Conservation (phyloP, 2,329 filamentous ascomycete species). For the Akanthomyces lecanii region DNA sequence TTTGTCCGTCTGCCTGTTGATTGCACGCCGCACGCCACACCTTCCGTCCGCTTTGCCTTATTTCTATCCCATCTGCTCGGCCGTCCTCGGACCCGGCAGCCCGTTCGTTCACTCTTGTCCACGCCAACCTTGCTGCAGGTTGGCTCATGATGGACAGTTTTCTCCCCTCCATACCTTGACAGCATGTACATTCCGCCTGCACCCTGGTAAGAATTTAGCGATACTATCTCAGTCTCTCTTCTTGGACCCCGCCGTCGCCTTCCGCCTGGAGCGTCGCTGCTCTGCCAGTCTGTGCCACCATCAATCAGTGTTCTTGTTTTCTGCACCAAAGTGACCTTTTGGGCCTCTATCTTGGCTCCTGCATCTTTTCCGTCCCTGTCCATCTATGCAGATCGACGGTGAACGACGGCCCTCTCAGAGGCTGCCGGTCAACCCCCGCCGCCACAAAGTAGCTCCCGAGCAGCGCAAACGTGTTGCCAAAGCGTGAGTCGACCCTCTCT, state of each 20-base stretch:
- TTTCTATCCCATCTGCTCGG: slow-evolving; percentile 2
- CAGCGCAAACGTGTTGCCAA: slow-evolving; percentile 46
- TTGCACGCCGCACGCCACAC: neutral
- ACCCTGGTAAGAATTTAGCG: neutral
- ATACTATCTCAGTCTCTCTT: neutral
- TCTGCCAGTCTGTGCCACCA: neutral
- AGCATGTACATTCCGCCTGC: slow-evolving; percentile 15
- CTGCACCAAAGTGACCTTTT: neutral
- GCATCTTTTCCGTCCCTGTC: neutral
- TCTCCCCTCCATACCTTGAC: slow-evolving; percentile 15
- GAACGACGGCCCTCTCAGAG: slow-evolving; percentile 31
- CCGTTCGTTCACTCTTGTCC: neutral
- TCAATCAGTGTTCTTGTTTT: neutral
- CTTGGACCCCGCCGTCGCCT: slow-evolving; percentile 2
- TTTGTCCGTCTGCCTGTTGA: neutral
- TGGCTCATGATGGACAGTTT: slow-evolving; percentile 17
- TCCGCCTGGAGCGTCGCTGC: neutral
- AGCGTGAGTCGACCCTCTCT: slow-evolving; percentile 37
- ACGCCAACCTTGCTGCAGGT: slow-evolving; percentile 11
- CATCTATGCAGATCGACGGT: slow-evolving; percentile 27
- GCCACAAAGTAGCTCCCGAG: slow-evolving; percentile 44
- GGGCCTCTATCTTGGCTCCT: neutral
- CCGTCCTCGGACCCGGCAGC: neutral
- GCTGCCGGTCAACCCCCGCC: slow-evolving; percentile 47
- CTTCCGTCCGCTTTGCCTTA: neutral